phyloP scores from a whole-genome alignment of 495 filamentous ascomycete species.

The Podospora tetraspora region DNA sequence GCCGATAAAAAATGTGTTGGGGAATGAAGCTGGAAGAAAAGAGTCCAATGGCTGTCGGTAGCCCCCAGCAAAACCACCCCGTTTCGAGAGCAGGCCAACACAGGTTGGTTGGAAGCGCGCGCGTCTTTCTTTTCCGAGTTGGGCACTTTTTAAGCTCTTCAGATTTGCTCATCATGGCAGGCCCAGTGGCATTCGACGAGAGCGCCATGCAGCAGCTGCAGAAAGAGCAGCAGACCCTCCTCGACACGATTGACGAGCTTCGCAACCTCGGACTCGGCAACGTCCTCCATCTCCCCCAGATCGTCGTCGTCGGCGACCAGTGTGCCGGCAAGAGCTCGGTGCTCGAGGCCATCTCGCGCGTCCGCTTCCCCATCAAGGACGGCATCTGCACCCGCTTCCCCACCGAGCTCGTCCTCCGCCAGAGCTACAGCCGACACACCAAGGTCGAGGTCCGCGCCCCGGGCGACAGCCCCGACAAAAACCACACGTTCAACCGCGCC shows the following conservation, averaged over 20 bases:
- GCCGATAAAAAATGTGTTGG: no score
- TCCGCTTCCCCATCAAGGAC: slow-evolving; percentile 49
- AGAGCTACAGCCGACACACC: slow-evolving; percentile 16
- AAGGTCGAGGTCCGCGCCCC: slow-evolving; percentile 25
- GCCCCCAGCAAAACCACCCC: not conserved
- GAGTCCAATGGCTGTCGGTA: no score
- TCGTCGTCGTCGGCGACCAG: slow-evolving; percentile 58
- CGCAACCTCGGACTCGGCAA: slow-evolving; percentile 46
- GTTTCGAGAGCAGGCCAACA: not conserved
- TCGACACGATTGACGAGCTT: slow-evolving; percentile 51
- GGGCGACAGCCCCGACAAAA: slow-evolving; percentile 16
- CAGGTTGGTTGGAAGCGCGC: no score
- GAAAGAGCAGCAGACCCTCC: slow-evolving; percentile 29
- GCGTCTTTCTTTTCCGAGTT: no score
- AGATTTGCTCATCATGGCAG: not conserved
- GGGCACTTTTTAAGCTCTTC: no score
- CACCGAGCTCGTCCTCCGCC: slow-evolving; percentile 51
- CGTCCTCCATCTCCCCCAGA: slow-evolving; percentile 50
- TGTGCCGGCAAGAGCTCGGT: slow-evolving; percentile 59
- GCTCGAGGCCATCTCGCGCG: slow-evolving; percentile 56
- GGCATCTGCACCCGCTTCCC: slow-evolving; percentile 51
- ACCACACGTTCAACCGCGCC: slow-evolving; percentile 26
- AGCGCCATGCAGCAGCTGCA: slow-evolving; percentile 23
- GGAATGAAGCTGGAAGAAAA: no score
- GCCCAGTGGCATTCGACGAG: slow-evolving; percentile 11